Conservation (phyloP, 2,329 filamentous ascomycete species). For the Leptographium flavum region DNA sequence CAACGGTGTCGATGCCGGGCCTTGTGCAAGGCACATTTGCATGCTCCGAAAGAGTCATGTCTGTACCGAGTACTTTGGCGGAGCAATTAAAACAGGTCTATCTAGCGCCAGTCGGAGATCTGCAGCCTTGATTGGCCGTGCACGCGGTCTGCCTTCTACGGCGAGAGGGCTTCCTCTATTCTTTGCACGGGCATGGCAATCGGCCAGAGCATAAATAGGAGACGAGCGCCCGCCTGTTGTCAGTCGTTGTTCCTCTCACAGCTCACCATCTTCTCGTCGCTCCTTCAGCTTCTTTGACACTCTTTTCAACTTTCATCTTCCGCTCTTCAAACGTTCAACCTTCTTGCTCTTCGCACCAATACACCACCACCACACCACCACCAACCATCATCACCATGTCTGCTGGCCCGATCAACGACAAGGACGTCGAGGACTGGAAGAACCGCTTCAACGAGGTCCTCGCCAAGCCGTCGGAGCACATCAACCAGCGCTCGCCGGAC, state of each 20-base stretch:
- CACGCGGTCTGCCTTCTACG: not conserved
- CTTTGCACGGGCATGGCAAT: not conserved
- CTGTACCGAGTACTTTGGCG: too few relatives aligned
- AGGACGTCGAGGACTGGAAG: conserved; percentile 30
- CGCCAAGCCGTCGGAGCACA: conserved; percentile 24
- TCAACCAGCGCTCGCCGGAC: conserved; percentile 27
- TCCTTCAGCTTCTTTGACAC: not conserved
- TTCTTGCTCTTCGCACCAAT: too few relatives aligned
- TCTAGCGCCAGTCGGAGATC: too few relatives aligned
- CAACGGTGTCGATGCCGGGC: not conserved
- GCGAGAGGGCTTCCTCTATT: not conserved
- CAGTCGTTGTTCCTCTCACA: not conserved
- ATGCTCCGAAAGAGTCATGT: not conserved
- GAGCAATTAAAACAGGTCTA: not conserved
- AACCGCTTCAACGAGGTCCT: conserved; percentile 27
- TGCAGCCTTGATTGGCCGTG: too few relatives aligned
- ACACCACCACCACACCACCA: not conserved
- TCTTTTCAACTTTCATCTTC: not conserved
- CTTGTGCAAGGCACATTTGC: not conserved
- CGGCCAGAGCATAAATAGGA: not conserved
- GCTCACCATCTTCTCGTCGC: not conserved
- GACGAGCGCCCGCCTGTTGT: not conserved
- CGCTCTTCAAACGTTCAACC: not conserved
- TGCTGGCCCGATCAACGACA: conserved; percentile 24
- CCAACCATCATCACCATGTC: conserved; percentile 5